Evolutionary conservation across 164 flowering plant species (phyloP).

Genomic region (Berberis vulgaris): DNA sequence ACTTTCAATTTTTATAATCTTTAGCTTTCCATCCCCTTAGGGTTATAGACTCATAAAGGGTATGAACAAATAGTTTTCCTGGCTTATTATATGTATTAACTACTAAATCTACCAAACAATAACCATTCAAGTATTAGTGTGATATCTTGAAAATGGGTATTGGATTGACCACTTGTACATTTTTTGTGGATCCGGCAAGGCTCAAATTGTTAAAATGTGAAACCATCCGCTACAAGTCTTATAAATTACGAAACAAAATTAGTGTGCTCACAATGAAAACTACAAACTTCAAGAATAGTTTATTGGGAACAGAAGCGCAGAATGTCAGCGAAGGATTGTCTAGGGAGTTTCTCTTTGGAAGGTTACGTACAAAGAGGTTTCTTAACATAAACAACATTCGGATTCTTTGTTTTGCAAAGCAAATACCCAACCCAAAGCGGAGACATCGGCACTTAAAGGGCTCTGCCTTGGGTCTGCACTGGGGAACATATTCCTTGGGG

Average conservation of each 20-base stretch:
- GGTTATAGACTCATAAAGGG: neutral
- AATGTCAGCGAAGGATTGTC: constrained; percentile 64
- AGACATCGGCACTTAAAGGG: constrained; percentile 80
- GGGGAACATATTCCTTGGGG: constrained; percentile 55
- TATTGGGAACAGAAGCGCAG: constrained; percentile 58
- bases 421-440: constrained; percentile 36
- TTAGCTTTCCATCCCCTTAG: constrained; percentile 11
- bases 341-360: constrained; percentile 5
- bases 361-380: constrained; percentile 26
- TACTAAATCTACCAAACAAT: neutral
- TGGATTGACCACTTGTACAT: too few species aligned
- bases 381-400: neutral
- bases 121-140: neutral
- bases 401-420: neutral
- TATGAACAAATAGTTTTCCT: constrained; percentile 14
- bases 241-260: too few species aligned
- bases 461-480: constrained; percentile 47
- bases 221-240: too few species aligned
- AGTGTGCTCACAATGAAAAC: neutral
- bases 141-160: too few species aligned
- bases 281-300: constrained; percentile 1
- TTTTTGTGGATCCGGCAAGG: too few species aligned
- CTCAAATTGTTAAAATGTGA: too few species aligned
- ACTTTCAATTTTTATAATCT: constrained; percentile 16
- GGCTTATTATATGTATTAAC: constrained; percentile 19